phyloP scores from a whole-genome alignment of 345 rosid species.

The Dipteronia dyeriana region DNA sequence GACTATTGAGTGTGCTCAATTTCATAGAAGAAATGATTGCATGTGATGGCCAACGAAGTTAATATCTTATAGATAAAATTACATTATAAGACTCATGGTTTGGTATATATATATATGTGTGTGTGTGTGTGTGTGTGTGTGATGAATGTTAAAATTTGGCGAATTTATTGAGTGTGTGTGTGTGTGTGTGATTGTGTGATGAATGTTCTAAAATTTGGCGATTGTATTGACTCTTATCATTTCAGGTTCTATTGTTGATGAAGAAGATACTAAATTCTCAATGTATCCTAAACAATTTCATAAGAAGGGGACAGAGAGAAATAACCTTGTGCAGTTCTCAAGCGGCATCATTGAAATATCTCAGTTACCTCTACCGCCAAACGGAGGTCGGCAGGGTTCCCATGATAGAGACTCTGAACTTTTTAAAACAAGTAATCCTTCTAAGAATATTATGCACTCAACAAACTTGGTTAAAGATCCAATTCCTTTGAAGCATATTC shows the following conservation, averaged over 20 bases:
- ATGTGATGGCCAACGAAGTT: too few relatives aligned
- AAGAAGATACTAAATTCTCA: conserved; percentile 51
- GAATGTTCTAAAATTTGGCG: neutral
- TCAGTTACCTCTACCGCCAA: conserved; percentile 39
- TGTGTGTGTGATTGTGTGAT: too few relatives aligned
- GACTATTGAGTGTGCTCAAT: too few relatives aligned
- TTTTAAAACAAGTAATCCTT: conserved; percentile 34
- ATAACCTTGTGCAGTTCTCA: conserved; percentile 42
- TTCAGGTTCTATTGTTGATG: conserved; percentile 37
- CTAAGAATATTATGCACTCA: conserved; percentile 45
- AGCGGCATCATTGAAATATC: conserved; percentile 45
- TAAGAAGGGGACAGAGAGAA: conserved; percentile 48
- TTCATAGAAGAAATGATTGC: too few relatives aligned
- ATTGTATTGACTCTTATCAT: conserved; percentile 20
- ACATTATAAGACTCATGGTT: too few relatives aligned
- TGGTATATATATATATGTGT: too few relatives aligned
- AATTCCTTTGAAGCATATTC: conserved; percentile 40
- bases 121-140: too few relatives aligned
- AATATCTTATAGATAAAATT: too few relatives aligned
- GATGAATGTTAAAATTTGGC: too few relatives aligned
- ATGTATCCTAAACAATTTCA: conserved; percentile 52
- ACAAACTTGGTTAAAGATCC: conserved; percentile 45
- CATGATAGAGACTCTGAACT: conserved; percentile 44
- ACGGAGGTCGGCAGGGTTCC: conserved; percentile 32
- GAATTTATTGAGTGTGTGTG: too few relatives aligned